Base-by-base conservation (phyloP, 73 alveolate species). In the Paramecium tetraurelia region DNA sequence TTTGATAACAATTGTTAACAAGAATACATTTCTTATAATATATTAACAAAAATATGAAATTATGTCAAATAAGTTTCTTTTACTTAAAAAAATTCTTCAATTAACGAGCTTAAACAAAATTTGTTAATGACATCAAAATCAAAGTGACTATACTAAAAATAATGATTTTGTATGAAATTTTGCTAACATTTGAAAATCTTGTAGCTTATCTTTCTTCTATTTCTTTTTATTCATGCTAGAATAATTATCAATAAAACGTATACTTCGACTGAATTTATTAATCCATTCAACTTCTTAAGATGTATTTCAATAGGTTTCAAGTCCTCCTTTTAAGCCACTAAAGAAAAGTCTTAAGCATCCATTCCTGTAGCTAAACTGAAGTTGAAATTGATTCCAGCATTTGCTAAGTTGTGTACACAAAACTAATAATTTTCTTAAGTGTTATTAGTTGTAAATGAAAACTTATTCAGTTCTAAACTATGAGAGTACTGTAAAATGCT, bases 301-400 rank as follows among this genome's bases (percentile, higher is more conserved):
- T 80, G 75, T 24, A 80, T 24, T 80, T 80, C 90, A 11, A 80
- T 24, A 8, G 90, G 90, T 80, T 80, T 80, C 29, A 80, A 80
- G 0, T 80, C 90, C 20, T 80, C 90, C 29, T 80, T 80, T 44
- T 80, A 46, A 44, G 90, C 90, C n/a, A 80, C 48, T 24, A 80
- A 48, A 44, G 76, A 31, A 46, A 80, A 80, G 46, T 80, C 90
- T 44, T 80, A 44, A 4, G 90, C 90, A 14, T 80, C 90, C 43
- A 41, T 80, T 22, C 90, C 90, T 43, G 75, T 80, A 44, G 70
- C 53, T 7, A 44, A 48, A 21, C 31, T 44, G 18, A 44, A 80
- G 31, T 80, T 80, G 16, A 80, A 80, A 22, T 27, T 14, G 0
- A 44, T 14, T 21, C 33, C 59, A 41, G 18, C 46, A 75, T 75